Evolutionary conservation across 129 eudicot species (phyloP), one percentile per base, ranked within the genome.

Genomic region (Lactuca sativa): DNA sequence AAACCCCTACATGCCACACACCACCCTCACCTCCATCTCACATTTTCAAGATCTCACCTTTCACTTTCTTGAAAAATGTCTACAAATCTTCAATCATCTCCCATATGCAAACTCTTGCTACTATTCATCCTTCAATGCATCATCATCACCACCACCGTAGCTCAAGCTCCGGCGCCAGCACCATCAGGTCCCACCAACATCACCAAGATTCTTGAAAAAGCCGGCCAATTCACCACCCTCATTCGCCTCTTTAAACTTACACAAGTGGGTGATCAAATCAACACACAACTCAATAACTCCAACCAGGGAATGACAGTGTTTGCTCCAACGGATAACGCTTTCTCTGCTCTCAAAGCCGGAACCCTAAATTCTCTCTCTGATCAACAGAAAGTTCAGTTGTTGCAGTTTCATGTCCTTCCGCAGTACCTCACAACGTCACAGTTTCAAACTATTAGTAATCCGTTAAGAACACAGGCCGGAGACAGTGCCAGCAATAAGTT

Each of bases 381-480:
- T 62, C 95, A 92, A 69, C 83, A 92, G 48, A 84, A 92, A 52
- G 97, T 92, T 0, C 52, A 84, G 17, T 40, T 92, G 17, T 13
- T 88, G 3, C 96, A 92, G 53, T 92, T 84, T 59, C 97, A 92
- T 36, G 78, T 92, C 3, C 11, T 92, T 7, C 96, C 96, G 0
- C 70, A 40, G 37, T 82, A 72, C 47, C 71, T 83, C 25, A 73
- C 96, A 40, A 67, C 60, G 14, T 36, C 96, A 14, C 87, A 88
- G 51, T 89, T 92, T 38, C 96, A 92, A 64, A 92, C 97, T 0
- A 82, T 81, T 18, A 92, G 96, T 59, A 92, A 92, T 31, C 97
- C 97, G 0, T 61, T 92, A 11, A 77, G 97, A 59, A 92, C 97
- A 8, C 97, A 88, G 48, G 96, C 97, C 38, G 97, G 97, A 11